These are phyloP conservation scores for Apium graveolens DNA, from an alignment of 129 eudicot genomes.

Conservation along the genomic window DNA sequence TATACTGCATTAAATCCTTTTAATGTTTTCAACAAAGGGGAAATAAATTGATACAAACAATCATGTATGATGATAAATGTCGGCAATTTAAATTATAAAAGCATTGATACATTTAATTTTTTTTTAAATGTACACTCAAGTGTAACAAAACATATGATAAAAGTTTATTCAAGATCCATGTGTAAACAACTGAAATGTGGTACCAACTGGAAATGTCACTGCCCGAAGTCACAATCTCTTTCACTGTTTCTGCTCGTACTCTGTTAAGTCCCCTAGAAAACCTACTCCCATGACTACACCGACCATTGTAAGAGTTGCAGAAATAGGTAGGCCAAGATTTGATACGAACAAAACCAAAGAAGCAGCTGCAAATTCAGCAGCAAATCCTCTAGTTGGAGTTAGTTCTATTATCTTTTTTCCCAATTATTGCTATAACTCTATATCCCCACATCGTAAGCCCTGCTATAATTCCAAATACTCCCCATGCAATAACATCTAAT, in stretches of 20 bases:
- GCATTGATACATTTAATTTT: slow-evolving; percentile 27
- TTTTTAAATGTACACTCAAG: slow-evolving; percentile 35
- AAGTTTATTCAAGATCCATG: slow-evolving; percentile 76
- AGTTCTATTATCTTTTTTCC: slow-evolving; percentile 93
- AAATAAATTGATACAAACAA: slow-evolving; percentile 9
- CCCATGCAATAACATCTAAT: slow-evolving; percentile 85
- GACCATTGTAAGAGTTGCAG: slow-evolving; percentile 91
- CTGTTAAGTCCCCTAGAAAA: slow-evolving; percentile 91
- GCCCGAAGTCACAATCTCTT: slow-evolving; percentile 95
- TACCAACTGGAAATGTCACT: slow-evolving; percentile 89
- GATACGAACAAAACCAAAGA: slow-evolving; percentile 91
- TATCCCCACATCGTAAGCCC: slow-evolving; percentile 98
- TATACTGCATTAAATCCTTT: not conserved
- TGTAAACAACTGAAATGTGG: slow-evolving; percentile 63
- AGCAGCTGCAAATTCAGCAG: slow-evolving; percentile 98
- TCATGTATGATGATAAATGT: slow-evolving; percentile 18
- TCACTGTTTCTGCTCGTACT: slow-evolving; percentile 89
- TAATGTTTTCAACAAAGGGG: not conserved
- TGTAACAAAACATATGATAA: slow-evolving; percentile 33
- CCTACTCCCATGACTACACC: slow-evolving; percentile 99
- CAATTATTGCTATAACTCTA: slow-evolving; percentile 89
- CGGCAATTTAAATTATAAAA: slow-evolving; percentile 26
- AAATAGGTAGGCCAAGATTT: slow-evolving; percentile 85
- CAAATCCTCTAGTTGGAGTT: slow-evolving; percentile 98
- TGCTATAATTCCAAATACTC: slow-evolving; percentile 96